Evolutionary conservation across 306 rosid species (phyloP).

Genomic region (Quercus ilex): DNA sequence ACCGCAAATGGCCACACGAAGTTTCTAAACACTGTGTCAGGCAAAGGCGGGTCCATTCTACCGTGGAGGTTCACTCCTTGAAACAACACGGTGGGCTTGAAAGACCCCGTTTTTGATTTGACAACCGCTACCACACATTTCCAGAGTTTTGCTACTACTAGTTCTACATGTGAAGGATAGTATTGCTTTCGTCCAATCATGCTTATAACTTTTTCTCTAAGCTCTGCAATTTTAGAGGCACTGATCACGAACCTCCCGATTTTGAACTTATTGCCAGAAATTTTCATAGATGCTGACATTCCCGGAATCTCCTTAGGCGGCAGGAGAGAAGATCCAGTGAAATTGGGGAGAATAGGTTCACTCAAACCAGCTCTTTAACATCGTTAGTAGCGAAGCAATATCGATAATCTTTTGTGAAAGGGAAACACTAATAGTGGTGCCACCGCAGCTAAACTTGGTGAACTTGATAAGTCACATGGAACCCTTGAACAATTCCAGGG

Average conservation of each 20-base stretch:
- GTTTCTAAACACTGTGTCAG: conserved; percentile 31
- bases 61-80: conserved; percentile 46
- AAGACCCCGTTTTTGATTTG: conserved; percentile 2
- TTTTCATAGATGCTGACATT: conserved; percentile 12
- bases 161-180: conserved; percentile 36
- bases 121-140: conserved; percentile 13
- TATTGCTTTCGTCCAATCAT: background rate
- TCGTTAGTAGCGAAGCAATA: background rate
- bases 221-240: conserved; percentile 18
- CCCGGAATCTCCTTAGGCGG: conserved; percentile 40
- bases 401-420: conserved; percentile 39
- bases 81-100: conserved; percentile 30
- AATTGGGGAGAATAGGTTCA: background rate
- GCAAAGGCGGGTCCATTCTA: conserved; percentile 28
- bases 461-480: conserved; percentile 30
- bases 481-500: conserved; percentile 3
- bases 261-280: conserved; percentile 11
- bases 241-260: conserved; percentile 30
- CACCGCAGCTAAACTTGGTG: conserved; percentile 41
- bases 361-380: conserved; percentile 21
- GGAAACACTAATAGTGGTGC: conserved; percentile 26
- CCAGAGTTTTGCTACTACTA: conserved; percentile 38
- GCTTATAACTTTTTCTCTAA: conserved; percentile 14
- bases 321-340: conserved; percentile 23
- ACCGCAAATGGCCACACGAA: conserved; percentile 41